A percentile compares a stretch with the other conserved stretches of the same genome.
phyloP scores from a whole-genome alignment of 371 early-diverging fungal species.

The Mucor plumbeus region DNA sequence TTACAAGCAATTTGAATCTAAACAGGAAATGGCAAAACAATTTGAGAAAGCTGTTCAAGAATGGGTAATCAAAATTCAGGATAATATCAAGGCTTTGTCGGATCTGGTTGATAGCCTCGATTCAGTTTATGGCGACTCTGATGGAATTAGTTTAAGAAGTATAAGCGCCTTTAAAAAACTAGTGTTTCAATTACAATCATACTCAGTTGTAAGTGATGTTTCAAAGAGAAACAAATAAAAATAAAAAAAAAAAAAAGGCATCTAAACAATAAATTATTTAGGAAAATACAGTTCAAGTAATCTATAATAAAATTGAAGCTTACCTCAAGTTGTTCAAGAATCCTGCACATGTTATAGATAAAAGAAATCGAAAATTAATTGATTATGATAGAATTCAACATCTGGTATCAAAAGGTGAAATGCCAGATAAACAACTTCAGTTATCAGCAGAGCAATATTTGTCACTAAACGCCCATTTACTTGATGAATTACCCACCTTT shows the following conservation, averaged over 20 bases:
- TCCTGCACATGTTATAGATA: conserved; percentile 78
- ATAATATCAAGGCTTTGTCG: conserved; percentile 63
- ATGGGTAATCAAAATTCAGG: conserved; percentile 63
- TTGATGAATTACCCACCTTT: conserved; percentile 79
- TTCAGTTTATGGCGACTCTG: conserved; percentile 60
- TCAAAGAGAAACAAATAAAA: conserved; percentile 5
- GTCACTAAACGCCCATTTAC: conserved; percentile 77
- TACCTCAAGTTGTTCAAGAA: conserved; percentile 67
- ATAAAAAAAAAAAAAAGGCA: neutral
- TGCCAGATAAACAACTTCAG: conserved; percentile 67
- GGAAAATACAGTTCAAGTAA: conserved; percentile 40
- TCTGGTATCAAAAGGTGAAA: conserved; percentile 64
- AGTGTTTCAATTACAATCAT: conserved; percentile 7
- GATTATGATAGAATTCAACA: conserved; percentile 74
- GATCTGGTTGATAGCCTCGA: conserved; percentile 61
- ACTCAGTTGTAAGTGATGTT: conserved; percentile 5
- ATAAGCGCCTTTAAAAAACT: conserved; percentile 4
- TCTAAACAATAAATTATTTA: neutral
- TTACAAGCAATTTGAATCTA: conserved; percentile 63
- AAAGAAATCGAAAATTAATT: conserved; percentile 74
- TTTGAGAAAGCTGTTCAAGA: conserved; percentile 58
- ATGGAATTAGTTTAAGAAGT: conserved; percentile 39
- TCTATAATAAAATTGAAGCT: conserved; percentile 45
- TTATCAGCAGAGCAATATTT: conserved; percentile 75
- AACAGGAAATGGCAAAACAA: conserved; percentile 58